A percentile compares a stretch with the other conserved stretches of the same genome.
These are phyloP conservation scores for Sphaerobolus stellatus DNA, from an alignment of 1,284 basidiomycete genomes.

Conservation along the genomic window DNA sequence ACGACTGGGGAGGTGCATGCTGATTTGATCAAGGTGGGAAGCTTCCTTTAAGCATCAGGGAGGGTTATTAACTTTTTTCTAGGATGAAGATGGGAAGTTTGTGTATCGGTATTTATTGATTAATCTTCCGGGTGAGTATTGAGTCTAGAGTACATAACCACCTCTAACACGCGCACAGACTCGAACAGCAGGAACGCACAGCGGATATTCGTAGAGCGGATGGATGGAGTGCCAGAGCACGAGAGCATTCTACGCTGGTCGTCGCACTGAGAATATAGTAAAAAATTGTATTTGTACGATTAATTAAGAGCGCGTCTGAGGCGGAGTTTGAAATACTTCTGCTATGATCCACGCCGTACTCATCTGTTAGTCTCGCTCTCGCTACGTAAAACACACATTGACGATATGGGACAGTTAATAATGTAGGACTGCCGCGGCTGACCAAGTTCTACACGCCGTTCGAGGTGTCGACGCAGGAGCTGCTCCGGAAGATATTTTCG, in stretches of 20 bases:
- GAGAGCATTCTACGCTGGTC: conserved; percentile 70
- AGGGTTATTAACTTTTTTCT: conserved; percentile 14
- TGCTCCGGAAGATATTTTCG: conserved; percentile 83
- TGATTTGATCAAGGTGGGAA: conserved; percentile 66
- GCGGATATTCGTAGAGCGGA: conserved; percentile 70
- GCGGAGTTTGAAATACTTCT: too few relatives aligned
- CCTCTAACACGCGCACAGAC: conserved; percentile 37
- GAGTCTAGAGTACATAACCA: background rate
- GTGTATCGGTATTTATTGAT: conserved; percentile 74
- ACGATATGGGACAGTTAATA: conserved; percentile 63
- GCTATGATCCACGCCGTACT: conserved; percentile 91
- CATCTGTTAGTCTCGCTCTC: conserved; percentile 53
- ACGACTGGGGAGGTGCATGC: conserved; percentile 79
- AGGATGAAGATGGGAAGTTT: conserved; percentile 77
- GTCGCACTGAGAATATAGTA: background rate
- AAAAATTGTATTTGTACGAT: background rate
- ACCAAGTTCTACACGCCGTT: conserved; percentile 95
- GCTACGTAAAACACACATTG: conserved; percentile 10
- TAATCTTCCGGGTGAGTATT: conserved; percentile 70
- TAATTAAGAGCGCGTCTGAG: too few relatives aligned
- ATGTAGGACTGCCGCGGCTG: conserved; percentile 84
- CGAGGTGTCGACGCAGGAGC: conserved; percentile 61
- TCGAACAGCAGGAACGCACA: conserved; percentile 61
- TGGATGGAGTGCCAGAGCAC: conserved; percentile 63
- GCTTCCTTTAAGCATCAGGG: too few relatives aligned